Conservation (phyloP, 1,284 basidiomycete genomes). For the Tetrapyrgos nigripes region DNA sequence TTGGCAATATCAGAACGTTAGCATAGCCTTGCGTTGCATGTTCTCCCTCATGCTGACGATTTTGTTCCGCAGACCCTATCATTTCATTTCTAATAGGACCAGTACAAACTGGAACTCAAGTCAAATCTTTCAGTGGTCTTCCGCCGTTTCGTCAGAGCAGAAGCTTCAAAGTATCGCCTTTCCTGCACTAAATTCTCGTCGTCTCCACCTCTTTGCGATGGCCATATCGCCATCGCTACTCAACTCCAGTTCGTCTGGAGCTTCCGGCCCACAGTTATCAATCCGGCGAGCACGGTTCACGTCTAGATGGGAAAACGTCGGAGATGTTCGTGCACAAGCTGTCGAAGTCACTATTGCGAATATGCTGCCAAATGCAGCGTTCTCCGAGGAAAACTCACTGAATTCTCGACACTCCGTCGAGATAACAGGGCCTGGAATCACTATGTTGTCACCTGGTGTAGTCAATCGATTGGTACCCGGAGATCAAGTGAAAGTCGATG, state of each 20-base stretch:
- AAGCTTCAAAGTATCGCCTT: slow-evolving; percentile 46
- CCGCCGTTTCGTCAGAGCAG: slow-evolving; percentile 46
- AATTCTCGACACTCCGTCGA: slow-evolving; percentile 40
- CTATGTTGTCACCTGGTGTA: slow-evolving; percentile 42
- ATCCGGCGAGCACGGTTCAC: slow-evolving; percentile 48
- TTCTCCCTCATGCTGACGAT: background rate
- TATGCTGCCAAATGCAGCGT: slow-evolving; percentile 40
- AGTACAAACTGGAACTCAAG: slow-evolving; percentile 44
- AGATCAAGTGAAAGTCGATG: slow-evolving; percentile 51
- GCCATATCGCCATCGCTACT: slow-evolving; percentile 42
- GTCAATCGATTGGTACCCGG: slow-evolving; percentile 49
- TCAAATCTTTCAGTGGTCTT: slow-evolving; percentile 52
- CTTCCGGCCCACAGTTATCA: slow-evolving; percentile 35
- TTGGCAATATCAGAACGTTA: slow-evolving; percentile 45
- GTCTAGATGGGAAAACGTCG: slow-evolving; percentile 47
- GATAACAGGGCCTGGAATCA: slow-evolving; percentile 42
- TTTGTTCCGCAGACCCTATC: slow-evolving; percentile 38
- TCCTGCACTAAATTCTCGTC: slow-evolving; percentile 33
- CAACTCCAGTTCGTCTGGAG: slow-evolving; percentile 11
- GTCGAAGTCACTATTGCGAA: slow-evolving; percentile 56
- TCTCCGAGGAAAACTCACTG: slow-evolving; percentile 34
- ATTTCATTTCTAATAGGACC: slow-evolving; percentile 38
- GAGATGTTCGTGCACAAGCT: slow-evolving; percentile 41
- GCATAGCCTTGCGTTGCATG: slow-evolving; percentile 28
- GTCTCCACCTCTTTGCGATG: slow-evolving; percentile 54